Evolutionary conservation across 345 rosid species (phyloP).

Genomic region (Camelina hispida): DNA sequence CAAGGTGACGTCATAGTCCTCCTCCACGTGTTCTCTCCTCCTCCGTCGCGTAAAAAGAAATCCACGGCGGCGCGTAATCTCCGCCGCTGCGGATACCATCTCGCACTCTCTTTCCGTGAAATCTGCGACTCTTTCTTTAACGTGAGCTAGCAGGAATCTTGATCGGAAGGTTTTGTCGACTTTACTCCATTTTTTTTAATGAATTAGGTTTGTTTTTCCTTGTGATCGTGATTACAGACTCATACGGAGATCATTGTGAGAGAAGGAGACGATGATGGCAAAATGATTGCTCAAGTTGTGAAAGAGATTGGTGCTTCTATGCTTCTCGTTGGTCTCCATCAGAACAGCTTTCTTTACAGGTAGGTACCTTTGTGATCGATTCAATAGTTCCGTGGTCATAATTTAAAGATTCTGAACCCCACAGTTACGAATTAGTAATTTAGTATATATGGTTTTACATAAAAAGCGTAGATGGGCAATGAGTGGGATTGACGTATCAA

Average conservation of each 20-base stretch:
- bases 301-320: slow-evolving; percentile 80
- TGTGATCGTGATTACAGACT: slow-evolving; percentile 49
- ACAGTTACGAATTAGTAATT: not conserved
- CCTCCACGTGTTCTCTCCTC: slow-evolving; percentile 58
- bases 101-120: slow-evolving; percentile 67
- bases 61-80: slow-evolving; percentile 48
- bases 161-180: slow-evolving; percentile 19
- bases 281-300: slow-evolving; percentile 64
- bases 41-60: slow-evolving; percentile 51
- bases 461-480: slow-evolving; percentile 57
- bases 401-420: not conserved
- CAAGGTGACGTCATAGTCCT: slow-evolving; percentile 60
- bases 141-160: slow-evolving; percentile 45
- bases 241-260: slow-evolving; percentile 80
- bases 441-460: not conserved
- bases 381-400: slow-evolving; percentile 19
- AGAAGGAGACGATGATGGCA: slow-evolving; percentile 82
- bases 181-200: not conserved
- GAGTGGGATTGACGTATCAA: slow-evolving; percentile 51
- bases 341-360: slow-evolving; percentile 90
- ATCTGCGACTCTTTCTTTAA: slow-evolving; percentile 58
- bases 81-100: slow-evolving; percentile 56
- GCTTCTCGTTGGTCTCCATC: slow-evolving; percentile 90
- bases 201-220: not conserved
- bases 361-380: slow-evolving; percentile 32